Conservation (phyloP, 768 basidiomycete species). For the Lactarius sanguifluus region DNA sequence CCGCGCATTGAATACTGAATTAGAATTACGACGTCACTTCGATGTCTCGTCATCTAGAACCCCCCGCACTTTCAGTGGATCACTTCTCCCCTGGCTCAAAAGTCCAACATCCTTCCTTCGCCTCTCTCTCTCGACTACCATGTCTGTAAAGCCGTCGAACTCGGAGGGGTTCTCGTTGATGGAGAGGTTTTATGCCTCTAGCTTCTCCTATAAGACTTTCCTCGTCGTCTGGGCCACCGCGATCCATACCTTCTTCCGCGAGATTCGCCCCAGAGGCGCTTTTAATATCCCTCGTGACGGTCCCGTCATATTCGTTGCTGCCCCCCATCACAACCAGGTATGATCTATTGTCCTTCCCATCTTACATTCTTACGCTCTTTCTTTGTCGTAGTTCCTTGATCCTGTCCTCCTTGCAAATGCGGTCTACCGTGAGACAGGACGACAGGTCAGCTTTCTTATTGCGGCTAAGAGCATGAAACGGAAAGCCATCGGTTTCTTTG, state of each 20-base stretch:
- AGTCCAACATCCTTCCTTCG: background rate
- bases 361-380: background rate
- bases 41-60: conserved; percentile 9
- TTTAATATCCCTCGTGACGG: conserved; percentile 90
- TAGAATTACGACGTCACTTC: background rate
- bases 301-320: conserved; percentile 90
- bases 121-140: background rate
- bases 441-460: conserved; percentile 80
- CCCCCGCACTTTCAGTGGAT: background rate
- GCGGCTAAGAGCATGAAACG: conserved; percentile 88
- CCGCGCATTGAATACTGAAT: background rate
- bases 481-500: conserved; percentile 71
- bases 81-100: background rate
- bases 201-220: conserved; percentile 60
- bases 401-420: conserved; percentile 78
- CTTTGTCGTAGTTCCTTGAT: conserved; percentile 73
- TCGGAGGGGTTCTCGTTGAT: conserved; percentile 4
- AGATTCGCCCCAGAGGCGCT: conserved; percentile 88
- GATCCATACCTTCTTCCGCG: conserved; percentile 92
- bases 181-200: conserved; percentile 20
- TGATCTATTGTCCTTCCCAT: conserved; percentile 29
- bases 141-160: background rate
- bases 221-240: conserved; percentile 82
- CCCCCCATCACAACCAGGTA: conserved; percentile 91
- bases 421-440: conserved; percentile 79